phyloP scores from a whole-genome alignment of 768 basidiomycete species.

The Hygrophoropsis aurantiaca region DNA sequence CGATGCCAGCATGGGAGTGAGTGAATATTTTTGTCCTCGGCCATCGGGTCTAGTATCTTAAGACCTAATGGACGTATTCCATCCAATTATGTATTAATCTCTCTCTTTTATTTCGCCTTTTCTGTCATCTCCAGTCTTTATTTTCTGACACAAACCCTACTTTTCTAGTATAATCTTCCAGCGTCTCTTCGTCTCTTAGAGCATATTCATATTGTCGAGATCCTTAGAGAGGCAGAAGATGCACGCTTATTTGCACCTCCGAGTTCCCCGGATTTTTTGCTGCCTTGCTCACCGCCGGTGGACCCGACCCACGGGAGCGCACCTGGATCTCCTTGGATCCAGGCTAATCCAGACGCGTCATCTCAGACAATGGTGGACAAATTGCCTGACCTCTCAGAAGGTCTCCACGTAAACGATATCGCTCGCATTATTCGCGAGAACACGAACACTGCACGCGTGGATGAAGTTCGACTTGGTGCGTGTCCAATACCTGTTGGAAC shows the following conservation, averaged over 20 bases:
- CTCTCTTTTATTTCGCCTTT: slow-evolving; percentile 1
- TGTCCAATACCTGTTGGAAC: neutral
- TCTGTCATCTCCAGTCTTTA: neutral
- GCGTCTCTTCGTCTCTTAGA: slow-evolving; percentile 74
- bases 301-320: too few species aligned
- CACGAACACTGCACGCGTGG: neutral
- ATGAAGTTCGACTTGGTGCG: slow-evolving; percentile 2
- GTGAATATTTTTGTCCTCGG: slow-evolving; percentile 22
- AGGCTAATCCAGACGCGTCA: too few species aligned
- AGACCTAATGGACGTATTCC: neutral
- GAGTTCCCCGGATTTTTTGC: too few species aligned
- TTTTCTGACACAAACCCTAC: neutral
- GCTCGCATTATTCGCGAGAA: slow-evolving; percentile 9
- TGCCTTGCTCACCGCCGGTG: too few species aligned
- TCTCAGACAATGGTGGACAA: slow-evolving; percentile 29
- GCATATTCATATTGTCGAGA: slow-evolving; percentile 68
- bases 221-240: slow-evolving; percentile 64
- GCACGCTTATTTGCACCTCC: too few species aligned
- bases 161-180: slow-evolving; percentile 65
- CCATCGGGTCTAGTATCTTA: too few species aligned
- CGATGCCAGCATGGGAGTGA: slow-evolving; percentile 69
- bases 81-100: too few species aligned
- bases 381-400: slow-evolving; percentile 24
- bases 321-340: too few species aligned
- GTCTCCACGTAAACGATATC: slow-evolving; percentile 31